A percentile compares a stretch with the other conserved stretches of the same genome.
These are phyloP conservation scores for Candida maltosa DNA, from an alignment of 805 yeast genomes.

Conservation along the genomic window DNA sequence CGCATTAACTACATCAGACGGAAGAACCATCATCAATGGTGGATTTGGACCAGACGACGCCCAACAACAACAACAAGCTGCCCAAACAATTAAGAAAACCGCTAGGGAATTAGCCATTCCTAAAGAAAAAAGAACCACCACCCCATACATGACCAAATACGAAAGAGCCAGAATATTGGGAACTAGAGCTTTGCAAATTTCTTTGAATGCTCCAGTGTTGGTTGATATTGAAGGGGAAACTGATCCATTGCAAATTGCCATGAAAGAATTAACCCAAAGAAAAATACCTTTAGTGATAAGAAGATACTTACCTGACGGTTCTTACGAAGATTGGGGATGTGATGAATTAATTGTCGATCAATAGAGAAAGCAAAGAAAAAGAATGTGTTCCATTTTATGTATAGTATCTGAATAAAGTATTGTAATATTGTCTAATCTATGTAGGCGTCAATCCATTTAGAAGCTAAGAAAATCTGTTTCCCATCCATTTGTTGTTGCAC, in stretches of 20 bases:
- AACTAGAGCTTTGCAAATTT: conserved; percentile 94
- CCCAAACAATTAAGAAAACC: conserved; percentile 39
- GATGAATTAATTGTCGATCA: conserved; percentile 93
- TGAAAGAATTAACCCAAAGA: conserved; percentile 92
- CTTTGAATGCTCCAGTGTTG: conserved; percentile 97
- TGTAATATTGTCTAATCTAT: conserved; percentile 26
- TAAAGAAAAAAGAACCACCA: conserved; percentile 83
- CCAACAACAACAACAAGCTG: conserved; percentile 2
- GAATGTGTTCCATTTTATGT: not conserved
- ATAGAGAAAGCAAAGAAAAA: conserved; percentile 17
- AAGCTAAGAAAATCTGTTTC: conserved; percentile 55
- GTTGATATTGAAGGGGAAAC: conserved; percentile 99
- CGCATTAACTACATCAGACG: conserved; percentile 61
- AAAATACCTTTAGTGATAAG: conserved; percentile 94
- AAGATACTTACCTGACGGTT: conserved; percentile 94
- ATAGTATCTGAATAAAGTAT: too few relatives aligned
- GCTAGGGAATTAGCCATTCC: conserved; percentile 83
- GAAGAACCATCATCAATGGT: conserved; percentile 68
- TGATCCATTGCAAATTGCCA: conserved; percentile 95
- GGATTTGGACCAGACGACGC: conserved; percentile 60
- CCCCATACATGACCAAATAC: conserved; percentile 98
- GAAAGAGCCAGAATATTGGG: conserved; percentile 98
- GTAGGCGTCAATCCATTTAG: conserved; percentile 58
- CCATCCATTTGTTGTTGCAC: conserved; percentile 56
- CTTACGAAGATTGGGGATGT: conserved; percentile 98